Evolutionary conservation across 208 protist genomes (phyloP), one percentile per base, ranked within the genome.

Genomic region (Trypanosoma mega): DNA sequence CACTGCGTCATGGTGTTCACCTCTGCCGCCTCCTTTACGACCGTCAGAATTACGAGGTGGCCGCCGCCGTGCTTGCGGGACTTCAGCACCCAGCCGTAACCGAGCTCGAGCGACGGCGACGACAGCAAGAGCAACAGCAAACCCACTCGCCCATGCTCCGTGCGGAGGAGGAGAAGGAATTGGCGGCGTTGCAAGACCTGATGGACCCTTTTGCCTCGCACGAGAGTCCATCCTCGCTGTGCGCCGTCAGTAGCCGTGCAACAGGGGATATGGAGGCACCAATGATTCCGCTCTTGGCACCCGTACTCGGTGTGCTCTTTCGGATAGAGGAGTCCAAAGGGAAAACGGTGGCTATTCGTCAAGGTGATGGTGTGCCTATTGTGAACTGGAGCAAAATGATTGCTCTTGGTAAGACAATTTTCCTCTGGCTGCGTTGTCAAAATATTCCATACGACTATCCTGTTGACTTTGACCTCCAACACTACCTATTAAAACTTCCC

Each of bases 191-290:
- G 46, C 63, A 67, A 57, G 63, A 81, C 43, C 41, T 83, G 33
- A 82, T 91, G 80, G 69, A 87, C 49, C 84, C 84, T 2, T 91
- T 84, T 63, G 80, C 79, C 9, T 74, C 79, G 1, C 73, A 80
- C 62, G 59, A 39, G 3, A 85, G 71, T 54, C 77, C 79, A 0
- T 87, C 79, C n/a, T 85, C 79, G 20, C 58, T 80, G 49, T 75
- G 76, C 51, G 81, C 74, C 5, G 60, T 85, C 26, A 76, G 67
- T 0, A 76, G 67, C 16, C 68, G 74, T 31, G 73, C 68, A n/a
- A 37, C 68, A 4, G 76, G 69, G 1, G 73, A 84, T 61, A 80
- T 86, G 67, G 74, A 83, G 52, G 62, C 67, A 30, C 75, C 85
- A 3, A 80, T 88, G 61, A 84, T 88, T 18, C 85, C 80, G 24